Base-by-base conservation (phyloP, 2,329 filamentous ascomycete genomes). In the Aspergillus proliferans region DNA sequence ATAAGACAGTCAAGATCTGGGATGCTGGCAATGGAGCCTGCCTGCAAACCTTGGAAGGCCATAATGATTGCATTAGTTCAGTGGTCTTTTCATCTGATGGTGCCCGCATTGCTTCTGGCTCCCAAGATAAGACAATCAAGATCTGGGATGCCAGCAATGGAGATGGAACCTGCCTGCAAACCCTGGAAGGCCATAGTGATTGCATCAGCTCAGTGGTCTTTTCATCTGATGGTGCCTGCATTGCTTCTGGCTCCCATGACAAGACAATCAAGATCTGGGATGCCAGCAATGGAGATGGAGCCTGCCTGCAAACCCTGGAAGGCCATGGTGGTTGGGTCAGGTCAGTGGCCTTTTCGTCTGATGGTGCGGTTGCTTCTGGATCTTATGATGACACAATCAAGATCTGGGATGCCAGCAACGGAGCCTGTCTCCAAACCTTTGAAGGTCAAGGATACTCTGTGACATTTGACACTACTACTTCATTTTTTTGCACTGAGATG, bases 121-220 rank as follows among this genome's bases (percentile, higher is more conserved):
- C 59, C 1, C 2, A 28, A 8, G 58, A 67, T 48, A 40, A 47
- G 0, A 64, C 54, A 5, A 41, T 64, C 18, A 53, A 48, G 44
- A 47, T 65, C 22, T 66, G 56, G 63, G 52, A 64, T 52, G 36
- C 94, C 10, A 26, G 39, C 7, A n/a, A 26, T 10, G n/a, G 19
- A 22, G 7, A n/a, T n/a, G n/a, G n/a, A n/a, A n/a, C 18, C 18
- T 42, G 39, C 19, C 18, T 26, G 67, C 26, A 38, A 30, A 24
- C 43, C n/a, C 43, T 45, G 3, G 30, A 45, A 14, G 43, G 60
- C 12, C 52, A 66, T 50, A 45, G 28, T 30, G 6, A 12, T 5
- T n/a, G 0, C 5, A 18, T 47, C 9, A 33, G 0, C 4, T 50
- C 47, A 21, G 53, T 64, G 43, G 56, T 52, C 26, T 67, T 61